A percentile compares a stretch with the other conserved stretches of the same genome.
Conservation (phyloP, 108 stramenopile genomes). For the Mediolabrus comicus region DNA sequence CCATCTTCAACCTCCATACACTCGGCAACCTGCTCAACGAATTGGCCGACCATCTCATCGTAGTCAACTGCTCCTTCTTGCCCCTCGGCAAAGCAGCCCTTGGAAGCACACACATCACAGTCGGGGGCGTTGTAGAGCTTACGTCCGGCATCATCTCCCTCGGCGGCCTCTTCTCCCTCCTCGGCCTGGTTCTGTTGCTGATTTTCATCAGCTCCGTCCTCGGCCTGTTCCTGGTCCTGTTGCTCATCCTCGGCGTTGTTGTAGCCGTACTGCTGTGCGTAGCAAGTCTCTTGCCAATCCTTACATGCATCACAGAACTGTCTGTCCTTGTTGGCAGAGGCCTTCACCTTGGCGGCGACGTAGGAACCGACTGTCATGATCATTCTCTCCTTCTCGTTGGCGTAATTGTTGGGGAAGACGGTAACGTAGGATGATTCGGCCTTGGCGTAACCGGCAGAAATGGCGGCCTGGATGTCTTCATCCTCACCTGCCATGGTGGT, state of each 20-base stretch:
- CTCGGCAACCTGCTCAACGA: conserved; percentile 43
- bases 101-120: conserved; percentile 52
- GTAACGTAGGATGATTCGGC: neutral
- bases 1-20: conserved; percentile 22
- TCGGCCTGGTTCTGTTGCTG: too few relatives aligned
- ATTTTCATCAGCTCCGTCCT: neutral
- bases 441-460: neutral
- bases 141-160: neutral
- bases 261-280: too few relatives aligned
- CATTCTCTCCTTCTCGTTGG: neutral
- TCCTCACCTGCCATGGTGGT: neutral
- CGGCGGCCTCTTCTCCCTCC: neutral
- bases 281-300: neutral
- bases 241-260: too few relatives aligned
- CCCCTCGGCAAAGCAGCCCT: conserved; percentile 52
- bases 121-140: conserved; percentile 31
- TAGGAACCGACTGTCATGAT: neutral
- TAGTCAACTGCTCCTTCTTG: conserved; percentile 29
- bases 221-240: neutral
- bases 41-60: conserved; percentile 38
- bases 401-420: neutral
- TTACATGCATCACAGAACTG: neutral
- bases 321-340: neutral
- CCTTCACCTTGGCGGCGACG: neutral
- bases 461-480: neutral